Evolutionary conservation across 345 rosid genomes (phyloP), one percentile per base, ranked within the genome.

Genomic region (Ceriops tagal): DNA sequence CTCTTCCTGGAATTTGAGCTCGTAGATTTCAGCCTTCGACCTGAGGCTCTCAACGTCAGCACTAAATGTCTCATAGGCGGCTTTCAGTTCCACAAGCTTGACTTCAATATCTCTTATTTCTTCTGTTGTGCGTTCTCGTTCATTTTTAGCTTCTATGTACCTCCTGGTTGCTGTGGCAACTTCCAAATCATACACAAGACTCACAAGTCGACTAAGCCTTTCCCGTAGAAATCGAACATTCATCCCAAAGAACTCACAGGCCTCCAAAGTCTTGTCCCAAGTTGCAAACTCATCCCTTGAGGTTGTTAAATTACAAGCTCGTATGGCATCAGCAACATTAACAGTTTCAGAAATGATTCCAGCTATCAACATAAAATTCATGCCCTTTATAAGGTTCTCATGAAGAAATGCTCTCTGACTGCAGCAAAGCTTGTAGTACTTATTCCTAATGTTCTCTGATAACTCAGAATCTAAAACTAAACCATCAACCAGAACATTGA

Each of bases 191-290:
- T 76, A 83, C 8, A 83, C 86, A 21, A 86, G 81, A 67, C 59
- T 74, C 49, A 76, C 74, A 72, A 86, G 86, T 67, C 46, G 75
- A 24, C 65, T 71, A 51, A 86, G 47, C 70, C 82, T 75, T 22
- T 74, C 73, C 28, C 83, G 86, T 72, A 88, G 69, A 53, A 88
- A 86, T 22, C 85, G 85, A 24, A 86, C 83, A 47, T 81, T 83
- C 87, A 86, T 83, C 68, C 93, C 93, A 67, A 88, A 74, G 60
- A 82, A 65, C 67, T 88, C 88, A 35, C 77, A 86, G 61, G 88
- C 91, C 75, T 81, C 76, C 75, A 88, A 53, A 30, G 84, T 80
- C 82, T 71, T 82, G 62, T 79, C 89, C 91, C 91, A 88, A 11
- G 58, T 60, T 53, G 76, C 66, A 59, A 82, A 86, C 60, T 85